Conservation (phyloP, 495 filamentous ascomycete genomes). For the Thozetella sp. region DNA sequence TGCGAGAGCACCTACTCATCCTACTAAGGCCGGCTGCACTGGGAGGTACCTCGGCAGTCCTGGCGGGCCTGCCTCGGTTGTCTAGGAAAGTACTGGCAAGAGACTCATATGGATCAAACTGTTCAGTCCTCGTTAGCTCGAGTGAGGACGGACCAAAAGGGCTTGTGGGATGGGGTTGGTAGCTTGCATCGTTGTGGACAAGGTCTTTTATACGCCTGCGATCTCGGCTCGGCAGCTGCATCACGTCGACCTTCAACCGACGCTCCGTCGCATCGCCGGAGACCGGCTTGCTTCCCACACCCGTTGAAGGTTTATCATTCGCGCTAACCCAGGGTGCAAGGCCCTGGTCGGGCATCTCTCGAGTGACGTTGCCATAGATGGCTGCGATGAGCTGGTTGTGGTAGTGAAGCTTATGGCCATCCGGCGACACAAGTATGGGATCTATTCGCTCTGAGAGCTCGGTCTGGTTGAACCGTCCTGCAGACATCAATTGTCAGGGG, state of each 20-base stretch:
- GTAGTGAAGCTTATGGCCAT: constrained; percentile 73
- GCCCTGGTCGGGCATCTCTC: constrained; percentile 89
- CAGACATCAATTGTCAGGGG: constrained; percentile 1
- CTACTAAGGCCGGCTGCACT: constrained; percentile 80
- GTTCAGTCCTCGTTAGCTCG: constrained; percentile 14
- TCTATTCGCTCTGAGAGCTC: constrained; percentile 81
- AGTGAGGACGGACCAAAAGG: not conserved
- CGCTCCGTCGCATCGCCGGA: constrained; percentile 90
- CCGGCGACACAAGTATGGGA: constrained; percentile 65
- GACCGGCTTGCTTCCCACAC: constrained; percentile 73
- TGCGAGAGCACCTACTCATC: constrained; percentile 67
- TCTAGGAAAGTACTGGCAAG: constrained; percentile 67
- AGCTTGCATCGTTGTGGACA: constrained; percentile 51
- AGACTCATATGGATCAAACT: constrained; percentile 70
- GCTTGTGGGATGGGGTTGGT: not conserved
- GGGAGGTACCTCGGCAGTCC: constrained; percentile 74
- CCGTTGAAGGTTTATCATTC: constrained; percentile 88
- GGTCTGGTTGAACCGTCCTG: constrained; percentile 82
- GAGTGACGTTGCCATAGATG: constrained; percentile 81
- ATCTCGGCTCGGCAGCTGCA: constrained; percentile 86
- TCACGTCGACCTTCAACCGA: constrained; percentile 88
- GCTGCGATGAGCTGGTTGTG: constrained; percentile 90
- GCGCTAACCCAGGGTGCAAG: constrained; percentile 94
- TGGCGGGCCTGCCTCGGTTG: constrained; percentile 66
- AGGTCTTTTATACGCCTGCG: constrained; percentile 85